A percentile compares a stretch with the other conserved stretches of the same genome.
Evolutionary conservation across 306 rosid genomes (phyloP).

Genomic region (Fragaria ananassa): DNA sequence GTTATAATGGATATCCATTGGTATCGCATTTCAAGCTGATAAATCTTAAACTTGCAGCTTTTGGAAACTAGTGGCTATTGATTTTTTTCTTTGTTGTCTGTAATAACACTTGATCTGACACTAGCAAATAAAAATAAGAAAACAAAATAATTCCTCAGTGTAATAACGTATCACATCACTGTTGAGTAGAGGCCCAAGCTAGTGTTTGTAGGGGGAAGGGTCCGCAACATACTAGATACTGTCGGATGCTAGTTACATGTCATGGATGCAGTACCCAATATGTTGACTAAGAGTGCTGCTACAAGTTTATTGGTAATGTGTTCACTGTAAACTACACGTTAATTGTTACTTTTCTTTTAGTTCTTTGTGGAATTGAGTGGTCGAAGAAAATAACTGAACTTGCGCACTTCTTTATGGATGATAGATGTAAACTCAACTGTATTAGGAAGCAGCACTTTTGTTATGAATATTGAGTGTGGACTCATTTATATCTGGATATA

Average conservation of each 20-base stretch:
- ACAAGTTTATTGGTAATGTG: not conserved
- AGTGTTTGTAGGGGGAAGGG: not conserved
- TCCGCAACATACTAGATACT: not conserved
- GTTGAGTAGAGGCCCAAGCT: not conserved
- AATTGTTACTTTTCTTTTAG: not conserved
- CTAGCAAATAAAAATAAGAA: not conserved
- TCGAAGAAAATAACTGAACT: not conserved
- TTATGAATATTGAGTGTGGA: not conserved
- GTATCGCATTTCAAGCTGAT: not conserved
- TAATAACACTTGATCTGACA: not conserved
- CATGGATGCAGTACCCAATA: not conserved
- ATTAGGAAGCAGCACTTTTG: not conserved
- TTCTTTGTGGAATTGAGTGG: not conserved
- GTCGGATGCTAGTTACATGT: not conserved
- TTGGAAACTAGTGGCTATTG: not conserved
- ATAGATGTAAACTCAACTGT: not conserved
- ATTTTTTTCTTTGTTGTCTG: not conserved
- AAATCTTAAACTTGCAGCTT: conserved; percentile 1
- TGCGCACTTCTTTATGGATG: not conserved
- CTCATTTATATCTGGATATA: conserved; percentile 2
- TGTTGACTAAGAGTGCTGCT: not conserved
- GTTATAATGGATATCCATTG: not conserved
- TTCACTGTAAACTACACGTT: not conserved
- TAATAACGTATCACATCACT: not conserved
- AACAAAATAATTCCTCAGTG: not conserved